phyloP scores from a whole-genome alignment of 2,329 filamentous ascomycete genomes.

The Phaeosphaeriaceae sp. region DNA sequence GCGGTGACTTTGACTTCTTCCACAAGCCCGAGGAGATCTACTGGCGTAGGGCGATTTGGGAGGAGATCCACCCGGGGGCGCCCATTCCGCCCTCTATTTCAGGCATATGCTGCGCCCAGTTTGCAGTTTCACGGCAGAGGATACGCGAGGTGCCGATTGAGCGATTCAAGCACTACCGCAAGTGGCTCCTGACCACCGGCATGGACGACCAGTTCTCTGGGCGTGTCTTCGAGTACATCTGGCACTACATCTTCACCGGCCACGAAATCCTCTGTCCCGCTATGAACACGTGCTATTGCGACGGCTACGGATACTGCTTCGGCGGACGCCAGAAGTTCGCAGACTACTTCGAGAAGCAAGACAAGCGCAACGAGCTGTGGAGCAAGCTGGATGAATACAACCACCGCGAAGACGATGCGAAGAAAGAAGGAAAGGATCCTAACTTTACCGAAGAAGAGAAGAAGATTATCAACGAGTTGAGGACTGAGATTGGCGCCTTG shows the following conservation, averaged over 20 bases:
- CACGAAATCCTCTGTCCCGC: slow-evolving; percentile 49
- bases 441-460: slow-evolving; percentile 30
- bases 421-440: slow-evolving; percentile 34
- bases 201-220: slow-evolving; percentile 50
- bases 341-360: slow-evolving; percentile 58
- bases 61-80: slow-evolving; percentile 52
- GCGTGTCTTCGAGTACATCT: slow-evolving; percentile 51
- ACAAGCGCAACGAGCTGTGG: slow-evolving; percentile 50
- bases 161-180: slow-evolving; percentile 61
- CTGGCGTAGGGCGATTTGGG: slow-evolving; percentile 46
- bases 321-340: slow-evolving; percentile 59
- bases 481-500: slow-evolving; percentile 25
- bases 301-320: slow-evolving; percentile 71
- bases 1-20: slow-evolving; percentile 50
- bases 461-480: slow-evolving; percentile 29
- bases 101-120: slow-evolving; percentile 65
- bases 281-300: slow-evolving; percentile 64
- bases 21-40: slow-evolving; percentile 51
- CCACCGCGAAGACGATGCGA: slow-evolving; percentile 46
- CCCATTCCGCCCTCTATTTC: slow-evolving; percentile 45
- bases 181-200: slow-evolving; percentile 57
- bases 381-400: slow-evolving; percentile 51
- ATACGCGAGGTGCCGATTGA: slow-evolving; percentile 59
- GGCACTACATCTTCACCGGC: slow-evolving; percentile 52
- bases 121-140: slow-evolving; percentile 58